These are phyloP conservation scores for Hibiscus trionum DNA, from an alignment of 345 rosid genomes.

Conservation along the genomic window DNA sequence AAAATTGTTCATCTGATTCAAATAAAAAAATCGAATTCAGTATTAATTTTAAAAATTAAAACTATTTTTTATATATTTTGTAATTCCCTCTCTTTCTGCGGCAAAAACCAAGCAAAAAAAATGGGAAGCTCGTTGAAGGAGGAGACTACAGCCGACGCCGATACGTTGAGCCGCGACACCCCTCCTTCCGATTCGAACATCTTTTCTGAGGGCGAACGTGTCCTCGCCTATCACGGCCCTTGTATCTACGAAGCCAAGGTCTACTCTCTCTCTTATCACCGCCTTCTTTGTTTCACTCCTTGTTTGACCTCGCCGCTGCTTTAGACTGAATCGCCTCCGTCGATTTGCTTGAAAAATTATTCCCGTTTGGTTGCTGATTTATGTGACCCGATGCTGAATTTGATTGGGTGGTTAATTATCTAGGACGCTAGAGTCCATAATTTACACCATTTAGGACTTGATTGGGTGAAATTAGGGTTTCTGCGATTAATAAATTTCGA, in stretches of 20 bases:
- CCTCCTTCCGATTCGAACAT: slow-evolving; percentile 48
- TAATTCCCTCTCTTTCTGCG: slow-evolving; percentile 3
- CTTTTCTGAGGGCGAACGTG: slow-evolving; percentile 89
- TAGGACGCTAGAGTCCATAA: not conserved
- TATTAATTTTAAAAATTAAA: too few species aligned
- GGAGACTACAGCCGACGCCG: slow-evolving; percentile 67
- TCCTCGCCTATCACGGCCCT: slow-evolving; percentile 92
- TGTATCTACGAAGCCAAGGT: slow-evolving; percentile 97
- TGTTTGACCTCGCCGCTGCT: not conserved
- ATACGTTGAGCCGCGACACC: slow-evolving; percentile 64
- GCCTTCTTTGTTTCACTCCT: too few species aligned
- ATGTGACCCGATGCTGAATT: not conserved
- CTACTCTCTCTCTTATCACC: slow-evolving; percentile 8
- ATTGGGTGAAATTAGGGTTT: slow-evolving; percentile 7
- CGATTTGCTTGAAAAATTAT: not conserved
- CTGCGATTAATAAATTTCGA: not conserved
- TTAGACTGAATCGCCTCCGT: not conserved
- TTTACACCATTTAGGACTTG: not conserved
- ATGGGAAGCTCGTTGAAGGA: slow-evolving; percentile 88
- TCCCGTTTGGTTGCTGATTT: not conserved
- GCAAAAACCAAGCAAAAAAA: not conserved
- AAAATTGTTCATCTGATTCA: too few species aligned
- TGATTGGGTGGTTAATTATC: not conserved
- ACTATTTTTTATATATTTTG: too few species aligned
- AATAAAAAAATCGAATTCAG: too few species aligned